These are phyloP conservation scores for Thermothelomyces thermophilus DNA, from an alignment of 2,329 filamentous ascomycete genomes.

Conservation along the genomic window DNA sequence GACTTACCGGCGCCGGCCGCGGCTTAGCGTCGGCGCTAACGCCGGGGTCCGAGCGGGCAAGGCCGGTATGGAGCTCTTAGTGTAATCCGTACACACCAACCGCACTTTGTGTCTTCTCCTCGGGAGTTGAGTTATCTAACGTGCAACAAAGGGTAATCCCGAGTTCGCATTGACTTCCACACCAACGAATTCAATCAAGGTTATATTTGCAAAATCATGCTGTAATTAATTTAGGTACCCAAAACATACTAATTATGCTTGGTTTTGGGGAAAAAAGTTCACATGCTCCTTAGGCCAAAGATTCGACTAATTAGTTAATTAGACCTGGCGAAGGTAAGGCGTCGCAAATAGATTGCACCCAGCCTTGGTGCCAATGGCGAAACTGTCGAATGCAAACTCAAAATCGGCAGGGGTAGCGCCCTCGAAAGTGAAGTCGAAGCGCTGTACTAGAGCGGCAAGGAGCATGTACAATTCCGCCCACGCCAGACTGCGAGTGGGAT, in stretches of 20 bases:
- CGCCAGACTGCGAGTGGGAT: not conserved
- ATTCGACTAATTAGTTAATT: no score
- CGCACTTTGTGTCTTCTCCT: no score
- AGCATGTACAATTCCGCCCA: not conserved
- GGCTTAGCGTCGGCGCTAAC: slow-evolving; percentile 1
- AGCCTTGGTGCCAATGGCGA: not conserved
- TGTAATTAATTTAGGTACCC: no score
- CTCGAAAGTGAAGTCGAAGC: not conserved
- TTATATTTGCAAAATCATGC: no score
- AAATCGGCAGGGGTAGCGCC: not conserved
- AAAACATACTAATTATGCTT: no score
- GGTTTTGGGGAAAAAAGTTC: no score
- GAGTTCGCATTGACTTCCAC: no score
- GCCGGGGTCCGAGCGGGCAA: not conserved
- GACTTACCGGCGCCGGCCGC: not conserved
- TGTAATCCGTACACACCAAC: not conserved
- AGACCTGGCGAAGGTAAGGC: not conserved
- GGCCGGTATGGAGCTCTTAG: not conserved
- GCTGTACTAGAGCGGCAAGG: not conserved
- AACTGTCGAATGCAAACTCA: not conserved
- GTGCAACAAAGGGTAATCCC: no score
- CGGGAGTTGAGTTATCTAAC: no score
- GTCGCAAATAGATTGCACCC: not conserved
- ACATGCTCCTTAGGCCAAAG: no score
- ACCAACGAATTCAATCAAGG: no score